Evolutionary conservation across 495 filamentous ascomycete species (phyloP), one percentile per base, ranked within the genome.

Genomic region (Aspergillus homomorphus): DNA sequence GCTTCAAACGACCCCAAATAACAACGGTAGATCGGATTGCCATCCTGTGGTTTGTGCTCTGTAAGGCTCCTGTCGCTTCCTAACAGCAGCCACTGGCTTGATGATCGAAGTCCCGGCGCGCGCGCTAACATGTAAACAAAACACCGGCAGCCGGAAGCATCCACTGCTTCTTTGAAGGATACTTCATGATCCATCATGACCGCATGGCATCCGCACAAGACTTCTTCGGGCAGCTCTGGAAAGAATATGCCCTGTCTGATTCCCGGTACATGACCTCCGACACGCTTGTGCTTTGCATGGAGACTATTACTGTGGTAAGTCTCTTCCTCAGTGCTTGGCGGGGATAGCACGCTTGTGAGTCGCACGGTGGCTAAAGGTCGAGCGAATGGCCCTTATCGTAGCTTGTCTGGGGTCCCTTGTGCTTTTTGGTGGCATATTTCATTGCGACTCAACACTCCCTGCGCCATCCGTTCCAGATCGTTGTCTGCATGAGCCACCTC

Each of bases 101-200:
- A 28, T 21, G 38, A 41, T 28, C 9, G 1, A 53, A 16, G 6
- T 41, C 45, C 30, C 41, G 43, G 51, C 28, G 22, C n/a, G 22
- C 16, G 15, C 14, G 21, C 46, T 50, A 28, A 18, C 23, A 28
- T 51, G 48, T 18, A 28, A 51, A 43, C 23, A 18, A 45, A 38
- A 56, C 21, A 56, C 21, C 18, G 44, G 9, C 20, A 91, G 87
- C 76, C 52, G 86, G 86, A 19, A 78, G 65, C 46, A 78, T 93
- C 19, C 90, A 95, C 68, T 81, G 88, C 51, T 84, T 91, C 66
- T 93, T 95, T 65, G 90, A 95, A 75, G 88, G 90, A n/a, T 93
- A 91, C 70, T 93, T 87, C 62, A 82, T 87, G 63, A 67, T 82
- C 58, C 84, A 91, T 67, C 86, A 87, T 73, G 71, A 74, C 20